These are phyloP conservation scores for Chlorophyllum brunneum DNA, from an alignment of 768 basidiomycete species.

Conservation along the genomic window DNA sequence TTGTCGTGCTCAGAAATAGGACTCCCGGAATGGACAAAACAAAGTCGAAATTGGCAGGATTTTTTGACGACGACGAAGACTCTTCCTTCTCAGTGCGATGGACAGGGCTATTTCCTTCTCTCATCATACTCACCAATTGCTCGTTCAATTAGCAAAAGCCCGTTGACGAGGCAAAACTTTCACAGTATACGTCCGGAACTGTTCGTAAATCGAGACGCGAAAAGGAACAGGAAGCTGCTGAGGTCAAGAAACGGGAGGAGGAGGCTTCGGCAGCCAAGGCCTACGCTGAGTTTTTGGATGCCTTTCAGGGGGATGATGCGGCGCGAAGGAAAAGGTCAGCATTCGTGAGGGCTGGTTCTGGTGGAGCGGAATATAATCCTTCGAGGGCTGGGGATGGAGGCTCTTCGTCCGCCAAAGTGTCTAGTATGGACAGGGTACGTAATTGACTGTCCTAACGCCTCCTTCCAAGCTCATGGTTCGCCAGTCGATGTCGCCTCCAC, in stretches of 20 bases:
- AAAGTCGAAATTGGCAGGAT: slow-evolving; percentile 66
- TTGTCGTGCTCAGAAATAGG: background rate
- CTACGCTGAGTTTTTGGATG: slow-evolving; percentile 80
- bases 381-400: background rate
- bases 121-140: slow-evolving; percentile 58
- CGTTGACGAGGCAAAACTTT: slow-evolving; percentile 80
- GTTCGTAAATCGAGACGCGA: slow-evolving; percentile 88
- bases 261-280: slow-evolving; percentile 76
- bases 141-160: slow-evolving; percentile 69
- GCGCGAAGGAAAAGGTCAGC: slow-evolving; percentile 44
- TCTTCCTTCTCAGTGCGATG: slow-evolving; percentile 89
- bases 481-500: slow-evolving; percentile 58
- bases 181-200: slow-evolving; percentile 82
- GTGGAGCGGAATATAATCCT: slow-evolving; percentile 35
- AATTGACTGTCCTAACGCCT: background rate
- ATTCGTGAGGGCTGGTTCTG: slow-evolving; percentile 64
- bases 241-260: slow-evolving; percentile 83
- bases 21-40: slow-evolving; percentile 56
- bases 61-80: slow-evolving; percentile 84
- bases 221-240: slow-evolving; percentile 89
- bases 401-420: background rate
- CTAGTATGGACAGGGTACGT: slow-evolving; percentile 16
- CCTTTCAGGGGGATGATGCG: slow-evolving; percentile 72
- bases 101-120: slow-evolving; percentile 61
- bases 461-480: background rate